Evolutionary conservation across 78 protist species (phyloP).

Genomic region (Dictyostelium intermedium): DNA sequence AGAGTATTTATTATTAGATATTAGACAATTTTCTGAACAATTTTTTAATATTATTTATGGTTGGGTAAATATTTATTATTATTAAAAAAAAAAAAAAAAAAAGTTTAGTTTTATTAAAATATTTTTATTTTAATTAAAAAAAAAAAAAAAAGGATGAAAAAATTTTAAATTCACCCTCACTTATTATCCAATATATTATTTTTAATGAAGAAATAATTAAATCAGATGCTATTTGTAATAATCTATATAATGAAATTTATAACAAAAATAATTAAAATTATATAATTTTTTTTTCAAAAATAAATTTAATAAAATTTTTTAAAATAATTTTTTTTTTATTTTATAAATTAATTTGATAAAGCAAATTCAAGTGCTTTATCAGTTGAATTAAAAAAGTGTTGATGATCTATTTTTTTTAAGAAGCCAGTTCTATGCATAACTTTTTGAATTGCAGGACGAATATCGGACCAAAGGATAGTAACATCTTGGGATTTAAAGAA

Average conservation of each 20-base stretch:
- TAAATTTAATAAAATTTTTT: no score
- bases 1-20: not conserved
- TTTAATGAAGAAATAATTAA: no score
- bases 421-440: constrained; percentile 41
- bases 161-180: no score
- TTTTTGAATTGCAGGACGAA: not conserved
- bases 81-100: not conserved
- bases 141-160: no score
- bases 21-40: not conserved
- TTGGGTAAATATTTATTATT: not conserved
- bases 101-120: no score
- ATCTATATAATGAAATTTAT: no score
- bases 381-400: constrained; percentile 42
- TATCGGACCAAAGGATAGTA: constrained; percentile 30
- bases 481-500: constrained; percentile 7
- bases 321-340: not conserved
- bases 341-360: not conserved
- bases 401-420: not conserved
- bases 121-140: no score
- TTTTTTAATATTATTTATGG: not conserved
- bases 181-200: no score
- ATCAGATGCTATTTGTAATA: no score
- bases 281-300: no score
- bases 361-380: constrained; percentile 59
- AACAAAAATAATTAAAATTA: no score